Percentiles rank a stretch among this genome's conserved stretches.
These are phyloP conservation scores for Triticum urartu DNA, from an alignment of 176 grass and related monocot species.

Conservation along the genomic window DNA sequence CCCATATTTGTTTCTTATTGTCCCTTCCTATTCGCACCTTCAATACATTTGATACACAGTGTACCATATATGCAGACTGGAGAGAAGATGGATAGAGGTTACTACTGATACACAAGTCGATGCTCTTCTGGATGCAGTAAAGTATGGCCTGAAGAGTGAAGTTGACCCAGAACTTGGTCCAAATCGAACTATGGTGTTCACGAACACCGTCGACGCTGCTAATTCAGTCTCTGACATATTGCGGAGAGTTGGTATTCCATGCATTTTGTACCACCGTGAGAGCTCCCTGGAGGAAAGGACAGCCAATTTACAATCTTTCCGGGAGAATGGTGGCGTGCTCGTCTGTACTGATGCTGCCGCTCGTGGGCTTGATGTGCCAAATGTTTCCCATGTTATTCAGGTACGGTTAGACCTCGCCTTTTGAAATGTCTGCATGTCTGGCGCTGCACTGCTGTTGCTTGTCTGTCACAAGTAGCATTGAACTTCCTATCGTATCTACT, in stretches of 20 bases:
- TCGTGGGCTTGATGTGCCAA: constrained; percentile 87
- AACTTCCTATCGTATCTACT: neutral
- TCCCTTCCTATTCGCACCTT: constrained; percentile 1
- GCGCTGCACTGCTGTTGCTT: neutral
- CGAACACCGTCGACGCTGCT: constrained; percentile 89
- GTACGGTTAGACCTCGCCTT: constrained; percentile 28
- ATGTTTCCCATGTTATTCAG: constrained; percentile 93
- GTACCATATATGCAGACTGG: constrained; percentile 48
- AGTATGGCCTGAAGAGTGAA: constrained; percentile 49
- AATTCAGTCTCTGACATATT: constrained; percentile 80
- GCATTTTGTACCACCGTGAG: constrained; percentile 79
- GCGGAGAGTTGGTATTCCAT: constrained; percentile 55
- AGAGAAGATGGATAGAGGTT: constrained; percentile 89
- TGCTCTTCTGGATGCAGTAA: constrained; percentile 77
- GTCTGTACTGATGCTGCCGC: constrained; percentile 98
- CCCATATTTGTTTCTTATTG: neutral
- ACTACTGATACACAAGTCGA: constrained; percentile 91
- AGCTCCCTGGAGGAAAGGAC: constrained; percentile 71
- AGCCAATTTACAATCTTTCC: constrained; percentile 58
- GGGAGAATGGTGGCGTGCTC: constrained; percentile 75
- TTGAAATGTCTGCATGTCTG: neutral
- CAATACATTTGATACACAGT: constrained; percentile 14
- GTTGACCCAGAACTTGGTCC: constrained; percentile 36
- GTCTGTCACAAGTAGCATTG: neutral
- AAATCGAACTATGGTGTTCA: constrained; percentile 86